phyloP scores from a whole-genome alignment of 768 basidiomycete species.

The Psilocybe subaeruginosa region DNA sequence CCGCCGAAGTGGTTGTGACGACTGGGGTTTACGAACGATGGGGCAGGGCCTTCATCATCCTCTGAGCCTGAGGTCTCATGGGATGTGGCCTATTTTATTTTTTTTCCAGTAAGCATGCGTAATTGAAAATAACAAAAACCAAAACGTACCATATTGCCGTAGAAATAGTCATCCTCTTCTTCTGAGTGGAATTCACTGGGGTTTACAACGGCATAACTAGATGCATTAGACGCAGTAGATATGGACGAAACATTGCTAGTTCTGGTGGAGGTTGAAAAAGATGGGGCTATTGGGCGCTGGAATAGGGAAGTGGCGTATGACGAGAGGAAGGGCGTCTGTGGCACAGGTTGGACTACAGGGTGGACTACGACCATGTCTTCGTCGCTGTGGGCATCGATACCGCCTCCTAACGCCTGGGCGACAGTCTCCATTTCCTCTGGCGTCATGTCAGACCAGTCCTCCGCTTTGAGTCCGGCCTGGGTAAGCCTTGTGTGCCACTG shows the following conservation, averaged over 20 bases:
- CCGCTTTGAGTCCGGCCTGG: constrained; percentile 35
- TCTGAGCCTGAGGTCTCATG: constrained; percentile 29
- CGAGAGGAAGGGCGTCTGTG: constrained; percentile 20
- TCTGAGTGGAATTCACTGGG: constrained; percentile 42
- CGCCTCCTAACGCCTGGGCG: constrained; percentile 37
- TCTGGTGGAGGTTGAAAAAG: constrained; percentile 36
- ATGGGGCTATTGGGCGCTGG: constrained; percentile 23
- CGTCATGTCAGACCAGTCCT: constrained; percentile 49
- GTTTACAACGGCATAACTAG: constrained; percentile 47
- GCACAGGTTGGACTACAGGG: constrained; percentile 17
- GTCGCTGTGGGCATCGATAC: constrained; percentile 34
- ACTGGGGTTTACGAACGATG: constrained; percentile 1
- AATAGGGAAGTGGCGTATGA: constrained; percentile 3
- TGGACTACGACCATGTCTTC: constrained; percentile 23
- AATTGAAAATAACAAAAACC: constrained; percentile 3
- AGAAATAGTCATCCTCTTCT: constrained; percentile 40
- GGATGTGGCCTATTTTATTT: constrained; percentile 25
- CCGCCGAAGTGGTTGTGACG: constrained; percentile 14
- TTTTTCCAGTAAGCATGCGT: neutral
- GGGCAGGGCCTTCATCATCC: constrained; percentile 25
- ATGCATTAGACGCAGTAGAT: constrained; percentile 26
- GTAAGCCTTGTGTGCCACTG: constrained; percentile 45
- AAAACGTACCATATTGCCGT: constrained; percentile 31
- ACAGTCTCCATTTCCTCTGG: constrained; percentile 37
- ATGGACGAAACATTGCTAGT: constrained; percentile 36